Base-by-base conservation (phyloP, 1,139 yeast genomes). In the Sugiyamaella castrensis region DNA sequence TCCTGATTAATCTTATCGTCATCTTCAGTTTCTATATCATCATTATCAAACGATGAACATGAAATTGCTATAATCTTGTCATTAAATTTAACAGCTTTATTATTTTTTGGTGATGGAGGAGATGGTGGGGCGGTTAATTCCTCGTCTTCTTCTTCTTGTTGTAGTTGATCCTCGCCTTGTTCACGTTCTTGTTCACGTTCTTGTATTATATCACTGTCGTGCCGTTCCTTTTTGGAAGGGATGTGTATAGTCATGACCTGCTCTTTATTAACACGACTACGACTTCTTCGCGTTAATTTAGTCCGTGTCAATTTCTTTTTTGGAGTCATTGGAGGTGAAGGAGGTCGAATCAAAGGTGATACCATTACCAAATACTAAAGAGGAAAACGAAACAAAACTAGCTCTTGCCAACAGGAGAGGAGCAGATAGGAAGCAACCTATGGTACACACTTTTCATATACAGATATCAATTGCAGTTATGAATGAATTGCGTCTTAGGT, bases 241-340 rank as follows among this genome's bases (percentile, higher is more conserved):
- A 19, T 12, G 11, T n/a, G 8, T 28, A 12, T 36, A 19, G 26
- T 36, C 13, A 31, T 31, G 34, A 38, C 15, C 8, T 27, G 39
- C 13, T 29, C 28, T 12, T 37, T 27, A 28, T 40, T 33, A 10
- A 35, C 24, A 33, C 42, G 36, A 11, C n/a, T 15, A 8, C n/a
- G 15, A 19, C 10, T 11, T 9, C 10, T 11, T 9, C 36, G 19
- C n/a, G 27, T n/a, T 24, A 8, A 19, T 16, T 36, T 45, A 16
- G 39, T 29, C n/a, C 43, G 26, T 8, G 48, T 39, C 13, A 28
- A 31, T 11, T 24, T 15, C 11, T 40, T 33, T 31, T 43, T 38
- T 19, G 48, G 48, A 10, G 48, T 45, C 44, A 45, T 45, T 32
- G 48, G 48, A 33, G 48, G 48, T 16, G 48, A 31, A 10, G 37